These are phyloP conservation scores for Colletotrichum eleusines DNA, from an alignment of 2,329 filamentous ascomycete species.

Conservation along the genomic window DNA sequence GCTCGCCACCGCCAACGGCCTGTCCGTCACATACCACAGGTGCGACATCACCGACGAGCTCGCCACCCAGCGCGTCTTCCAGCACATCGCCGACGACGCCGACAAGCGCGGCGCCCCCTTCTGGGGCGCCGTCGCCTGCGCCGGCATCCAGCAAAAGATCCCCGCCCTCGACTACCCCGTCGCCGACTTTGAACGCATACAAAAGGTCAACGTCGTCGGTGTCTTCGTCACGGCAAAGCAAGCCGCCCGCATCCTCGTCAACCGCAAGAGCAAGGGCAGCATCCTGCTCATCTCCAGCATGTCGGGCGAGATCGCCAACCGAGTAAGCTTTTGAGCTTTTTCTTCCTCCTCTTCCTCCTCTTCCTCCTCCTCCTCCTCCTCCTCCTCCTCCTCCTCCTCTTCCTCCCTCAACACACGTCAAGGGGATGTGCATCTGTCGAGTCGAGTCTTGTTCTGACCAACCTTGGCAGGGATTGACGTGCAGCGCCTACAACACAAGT, in stretches of 20 bases:
- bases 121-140: conserved; percentile 58
- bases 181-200: conserved; percentile 75
- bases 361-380: background rate
- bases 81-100: conserved; percentile 52
- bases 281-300: conserved; percentile 65
- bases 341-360: background rate
- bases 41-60: conserved; percentile 63
- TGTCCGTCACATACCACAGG: conserved; percentile 54
- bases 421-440: background rate
- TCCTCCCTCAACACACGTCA: background rate
- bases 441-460: background rate
- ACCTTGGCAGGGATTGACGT: conserved; percentile 66
- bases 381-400: background rate
- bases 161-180: conserved; percentile 60
- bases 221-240: conserved; percentile 78
- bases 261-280: conserved; percentile 56
- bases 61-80: conserved; percentile 51
- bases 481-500: conserved; percentile 72
- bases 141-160: conserved; percentile 62
- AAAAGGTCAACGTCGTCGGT: conserved; percentile 78
- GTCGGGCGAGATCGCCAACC: conserved; percentile 62
- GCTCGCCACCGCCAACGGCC: conserved; percentile 51
- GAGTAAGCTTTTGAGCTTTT: conserved; percentile 53
- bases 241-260: conserved; percentile 69
- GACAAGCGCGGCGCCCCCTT: conserved; percentile 50